Conservation (phyloP, 1,139 yeast genomes). For the Blastobotrys buckinghamii region DNA sequence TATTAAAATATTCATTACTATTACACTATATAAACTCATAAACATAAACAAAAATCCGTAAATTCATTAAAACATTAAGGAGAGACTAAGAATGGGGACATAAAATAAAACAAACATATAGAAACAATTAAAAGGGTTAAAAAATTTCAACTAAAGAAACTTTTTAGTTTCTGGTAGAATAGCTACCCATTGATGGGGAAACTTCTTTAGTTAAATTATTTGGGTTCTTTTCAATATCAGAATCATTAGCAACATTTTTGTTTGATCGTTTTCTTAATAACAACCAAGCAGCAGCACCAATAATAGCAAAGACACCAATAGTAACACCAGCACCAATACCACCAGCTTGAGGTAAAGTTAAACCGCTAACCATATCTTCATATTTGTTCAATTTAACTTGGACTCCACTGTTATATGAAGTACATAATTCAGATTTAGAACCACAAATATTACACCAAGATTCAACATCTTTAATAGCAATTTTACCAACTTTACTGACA, state of each 20-base stretch:
- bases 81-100: not conserved
- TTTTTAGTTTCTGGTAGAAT: not conserved
- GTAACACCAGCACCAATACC: slow-evolving; percentile 49
- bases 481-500: slow-evolving; percentile 23
- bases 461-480: slow-evolving; percentile 28
- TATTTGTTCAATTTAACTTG: slow-evolving; percentile 24
- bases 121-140: not conserved
- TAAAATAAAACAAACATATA: not conserved
- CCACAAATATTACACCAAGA: slow-evolving; percentile 39
- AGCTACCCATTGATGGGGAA: slow-evolving; percentile 5
- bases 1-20: not conserved
- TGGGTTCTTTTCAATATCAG: slow-evolving; percentile 1
- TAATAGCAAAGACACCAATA: slow-evolving; percentile 34
- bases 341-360: slow-evolving; percentile 40
- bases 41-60: not conserved
- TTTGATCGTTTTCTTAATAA: slow-evolving; percentile 10
- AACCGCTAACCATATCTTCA: slow-evolving; percentile 24
- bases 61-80: not conserved
- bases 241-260: slow-evolving; percentile 1
- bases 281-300: slow-evolving; percentile 17
- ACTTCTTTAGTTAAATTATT: slow-evolving; percentile 5
- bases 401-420: slow-evolving; percentile 25
- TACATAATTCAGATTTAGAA: slow-evolving; percentile 29
- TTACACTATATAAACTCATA: not conserved
- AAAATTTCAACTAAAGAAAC: not conserved